Percentiles rank a stretch among this genome's conserved stretches.
Conservation (phyloP, 225 moss, liverwort and hornwort species). For the Pseudisothecium myosuroides region DNA sequence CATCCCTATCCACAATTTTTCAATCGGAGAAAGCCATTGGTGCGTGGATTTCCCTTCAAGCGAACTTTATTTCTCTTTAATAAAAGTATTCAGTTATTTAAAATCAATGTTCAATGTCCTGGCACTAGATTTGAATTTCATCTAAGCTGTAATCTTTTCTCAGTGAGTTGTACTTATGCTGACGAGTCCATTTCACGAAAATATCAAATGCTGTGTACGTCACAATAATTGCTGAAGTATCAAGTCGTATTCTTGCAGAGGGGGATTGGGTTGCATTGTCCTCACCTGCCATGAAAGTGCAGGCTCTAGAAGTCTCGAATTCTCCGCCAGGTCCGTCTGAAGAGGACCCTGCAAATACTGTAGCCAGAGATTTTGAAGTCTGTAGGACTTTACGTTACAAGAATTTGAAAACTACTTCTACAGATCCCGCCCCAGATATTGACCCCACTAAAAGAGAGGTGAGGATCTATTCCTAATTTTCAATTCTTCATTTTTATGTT, state of each 20-base stretch:
- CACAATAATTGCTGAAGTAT: background rate
- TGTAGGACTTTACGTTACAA: slow-evolving; percentile 24
- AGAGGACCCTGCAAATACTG: background rate
- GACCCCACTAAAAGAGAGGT: slow-evolving; percentile 82
- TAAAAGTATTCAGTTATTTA: background rate
- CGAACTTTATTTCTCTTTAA: too few species aligned
- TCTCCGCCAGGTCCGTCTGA: background rate
- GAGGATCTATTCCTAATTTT: background rate
- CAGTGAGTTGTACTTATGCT: background rate
- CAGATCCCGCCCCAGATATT: slow-evolving; percentile 35
- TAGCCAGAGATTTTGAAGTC: background rate
- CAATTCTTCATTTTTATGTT: background rate
- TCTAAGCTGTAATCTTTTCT: background rate
- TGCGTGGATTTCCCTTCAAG: background rate
- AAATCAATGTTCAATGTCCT: background rate
- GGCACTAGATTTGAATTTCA: background rate
- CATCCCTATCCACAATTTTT: slow-evolving; percentile 64
- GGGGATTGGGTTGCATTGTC: slow-evolving; percentile 59
- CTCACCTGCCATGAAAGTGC: slow-evolving; percentile 43
- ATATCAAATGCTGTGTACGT: background rate
- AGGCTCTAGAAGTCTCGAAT: slow-evolving; percentile 16
- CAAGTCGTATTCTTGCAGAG: slow-evolving; percentile 5
- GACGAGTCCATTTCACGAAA: background rate
- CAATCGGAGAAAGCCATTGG: slow-evolving; percentile 22
- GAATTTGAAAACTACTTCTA: slow-evolving; percentile 45